Percentiles rank a stretch among this genome's conserved stretches.
phyloP scores from a whole-genome alignment of 2,329 filamentous ascomycete genomes.

The Trichoderma lentiforme region DNA sequence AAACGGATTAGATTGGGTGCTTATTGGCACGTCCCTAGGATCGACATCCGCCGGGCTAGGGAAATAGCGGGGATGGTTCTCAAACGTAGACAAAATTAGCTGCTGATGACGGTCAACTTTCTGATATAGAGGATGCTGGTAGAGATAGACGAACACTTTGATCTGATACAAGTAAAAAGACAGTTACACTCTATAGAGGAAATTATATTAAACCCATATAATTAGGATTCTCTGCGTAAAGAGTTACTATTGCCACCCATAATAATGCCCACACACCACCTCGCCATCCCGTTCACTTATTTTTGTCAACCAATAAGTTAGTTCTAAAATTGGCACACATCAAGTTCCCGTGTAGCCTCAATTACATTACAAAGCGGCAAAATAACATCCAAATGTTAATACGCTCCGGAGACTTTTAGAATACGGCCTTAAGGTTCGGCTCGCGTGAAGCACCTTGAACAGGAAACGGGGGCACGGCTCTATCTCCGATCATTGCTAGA shows the following conservation, averaged over 20 bases:
- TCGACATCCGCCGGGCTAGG: neutral
- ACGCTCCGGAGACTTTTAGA: neutral
- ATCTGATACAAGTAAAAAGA: neutral
- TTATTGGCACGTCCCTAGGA: neutral
- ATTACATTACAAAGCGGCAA: neutral
- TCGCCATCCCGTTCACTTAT: neutral
- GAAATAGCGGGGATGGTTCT: neutral
- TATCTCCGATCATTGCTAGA: neutral
- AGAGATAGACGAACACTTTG: neutral
- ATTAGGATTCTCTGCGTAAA: neutral
- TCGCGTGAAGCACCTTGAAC: neutral
- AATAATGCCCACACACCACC: neutral
- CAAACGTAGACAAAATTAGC: neutral
- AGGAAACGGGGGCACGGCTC: neutral
- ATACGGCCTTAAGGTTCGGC: neutral
- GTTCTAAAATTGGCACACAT: neutral
- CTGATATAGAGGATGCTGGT: neutral
- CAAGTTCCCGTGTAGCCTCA: too few relatives aligned
- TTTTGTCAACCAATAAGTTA: neutral
- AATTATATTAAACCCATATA: too few relatives aligned
- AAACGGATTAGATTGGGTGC: neutral
- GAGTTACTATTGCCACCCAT: rapidly evolving
- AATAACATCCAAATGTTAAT: neutral
- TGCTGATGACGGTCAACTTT: neutral
- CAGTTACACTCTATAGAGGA: neutral